Evolutionary conservation across 2,329 filamentous ascomycete species (phyloP).

Genomic region (Chalara sp.): DNA sequence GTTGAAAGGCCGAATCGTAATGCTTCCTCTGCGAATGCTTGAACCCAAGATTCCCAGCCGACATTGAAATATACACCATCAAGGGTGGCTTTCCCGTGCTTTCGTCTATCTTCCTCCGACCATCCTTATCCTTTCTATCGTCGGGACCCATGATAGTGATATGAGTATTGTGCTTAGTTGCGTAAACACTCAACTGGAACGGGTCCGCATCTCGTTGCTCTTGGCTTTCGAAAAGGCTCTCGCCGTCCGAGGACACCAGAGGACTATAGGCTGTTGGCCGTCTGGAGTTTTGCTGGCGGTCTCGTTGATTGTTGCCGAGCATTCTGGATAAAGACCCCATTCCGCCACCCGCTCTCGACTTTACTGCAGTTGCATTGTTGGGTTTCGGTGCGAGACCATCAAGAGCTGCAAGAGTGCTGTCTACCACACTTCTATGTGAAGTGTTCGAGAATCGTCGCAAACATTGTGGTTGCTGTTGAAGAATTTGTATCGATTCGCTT

Average conservation of each 20-base stretch:
- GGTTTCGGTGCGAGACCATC: background rate
- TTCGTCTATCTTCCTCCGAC: background rate
- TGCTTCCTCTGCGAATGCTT: conserved; percentile 70
- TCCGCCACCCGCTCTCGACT: background rate
- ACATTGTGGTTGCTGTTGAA: conserved; percentile 11
- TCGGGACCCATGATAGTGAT: conserved; percentile 83
- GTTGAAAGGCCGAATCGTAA: conserved; percentile 90
- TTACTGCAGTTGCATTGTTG: background rate
- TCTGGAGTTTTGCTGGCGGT: background rate
- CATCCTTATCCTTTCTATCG: conserved; percentile 30
- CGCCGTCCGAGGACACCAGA: conserved; percentile 8
- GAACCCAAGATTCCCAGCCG: conserved; percentile 87
- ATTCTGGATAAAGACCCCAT: background rate
- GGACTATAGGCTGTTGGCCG: background rate
- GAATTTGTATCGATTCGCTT: conserved; percentile 7
- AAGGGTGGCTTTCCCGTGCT: background rate
- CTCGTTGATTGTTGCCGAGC: background rate
- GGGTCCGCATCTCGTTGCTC: conserved; percentile 45
- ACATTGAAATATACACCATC: conserved; percentile 71
- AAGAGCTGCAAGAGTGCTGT: conserved; percentile 2
- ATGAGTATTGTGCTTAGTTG: conserved; percentile 92
- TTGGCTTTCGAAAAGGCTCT: conserved; percentile 10
- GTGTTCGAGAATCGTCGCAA: conserved; percentile 29
- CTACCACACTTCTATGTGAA: conserved; percentile 15
- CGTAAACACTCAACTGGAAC: conserved; percentile 81